phyloP scores from a whole-genome alignment of 306 rosid species.

The Pyrus communis region DNA sequence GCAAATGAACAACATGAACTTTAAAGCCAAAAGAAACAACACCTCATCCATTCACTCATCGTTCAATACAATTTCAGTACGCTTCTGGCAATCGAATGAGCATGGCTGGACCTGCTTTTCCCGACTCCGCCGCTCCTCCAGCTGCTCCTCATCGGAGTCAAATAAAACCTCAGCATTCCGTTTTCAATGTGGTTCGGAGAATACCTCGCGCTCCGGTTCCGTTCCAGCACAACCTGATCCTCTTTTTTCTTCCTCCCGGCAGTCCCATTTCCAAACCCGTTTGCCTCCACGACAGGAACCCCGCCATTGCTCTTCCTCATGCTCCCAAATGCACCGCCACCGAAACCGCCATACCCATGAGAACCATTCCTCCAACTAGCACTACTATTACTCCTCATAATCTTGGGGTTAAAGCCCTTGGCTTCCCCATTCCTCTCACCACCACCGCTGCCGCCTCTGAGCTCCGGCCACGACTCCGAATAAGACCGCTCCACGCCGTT shows the following conservation, averaged over 20 bases:
- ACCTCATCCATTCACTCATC: constrained; percentile 17
- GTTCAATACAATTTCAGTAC: constrained; percentile 79
- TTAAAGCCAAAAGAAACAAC: constrained; percentile 33
- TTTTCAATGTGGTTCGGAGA: constrained; percentile 64
- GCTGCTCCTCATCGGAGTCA: constrained; percentile 73
- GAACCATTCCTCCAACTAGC: constrained; percentile 83
- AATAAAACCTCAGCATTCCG: constrained; percentile 66
- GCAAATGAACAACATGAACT: constrained; percentile 46
- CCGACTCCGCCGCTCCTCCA: constrained; percentile 51
- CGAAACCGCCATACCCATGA: constrained; percentile 26
- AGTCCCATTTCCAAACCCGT: background rate
- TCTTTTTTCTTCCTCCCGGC: constrained; percentile 48
- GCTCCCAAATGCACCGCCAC: constrained; percentile 41
- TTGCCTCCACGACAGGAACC: constrained; percentile 29
- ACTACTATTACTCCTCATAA: constrained; percentile 76
- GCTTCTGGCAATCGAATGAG: constrained; percentile 94
- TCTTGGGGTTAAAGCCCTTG: constrained; percentile 49
- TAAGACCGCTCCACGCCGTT: constrained; percentile 72
- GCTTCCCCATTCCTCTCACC: constrained; percentile 45
- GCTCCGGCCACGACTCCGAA: constrained; percentile 89
- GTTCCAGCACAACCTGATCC: constrained; percentile 77
- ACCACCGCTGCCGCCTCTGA: constrained; percentile 37
- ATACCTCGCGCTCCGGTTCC: constrained; percentile 79
- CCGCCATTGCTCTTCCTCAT: constrained; percentile 45
- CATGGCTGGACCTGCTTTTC: constrained; percentile 71